Conservation (phyloP, 768 basidiomycete species). For the Erythrobasidium yunnanense region DNA sequence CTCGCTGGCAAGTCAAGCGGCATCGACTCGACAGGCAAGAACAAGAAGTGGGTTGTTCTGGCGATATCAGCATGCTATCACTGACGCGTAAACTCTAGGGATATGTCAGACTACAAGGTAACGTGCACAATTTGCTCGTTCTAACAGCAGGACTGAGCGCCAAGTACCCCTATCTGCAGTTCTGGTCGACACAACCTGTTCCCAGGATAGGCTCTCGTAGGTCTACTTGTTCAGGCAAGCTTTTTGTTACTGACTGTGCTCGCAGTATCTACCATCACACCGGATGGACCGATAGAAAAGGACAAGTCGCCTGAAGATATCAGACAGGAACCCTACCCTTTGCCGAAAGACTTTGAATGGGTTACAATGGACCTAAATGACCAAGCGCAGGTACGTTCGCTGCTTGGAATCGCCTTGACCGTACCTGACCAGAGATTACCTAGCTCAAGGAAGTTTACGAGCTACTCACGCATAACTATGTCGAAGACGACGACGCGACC, state of each 20-base stretch:
- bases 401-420: background rate
- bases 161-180: conserved; percentile 44
- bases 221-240: background rate
- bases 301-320: conserved; percentile 65
- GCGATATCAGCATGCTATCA: no score
- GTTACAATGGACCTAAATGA: conserved; percentile 65
- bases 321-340: conserved; percentile 71
- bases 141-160: conserved; percentile 14
- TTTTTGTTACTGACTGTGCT: conserved; percentile 14
- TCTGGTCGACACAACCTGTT: conserved; percentile 96
- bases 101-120: conserved; percentile 16
- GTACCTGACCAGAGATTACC: background rate
- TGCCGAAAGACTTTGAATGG: conserved; percentile 93
- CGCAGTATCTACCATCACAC: conserved; percentile 19
- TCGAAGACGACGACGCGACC: conserved; percentile 90
- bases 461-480: conserved; percentile 81
- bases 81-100: background rate
- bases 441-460: conserved; percentile 89
- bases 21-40: conserved; percentile 7
- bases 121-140: background rate
- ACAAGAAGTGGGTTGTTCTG: conserved; percentile 30
- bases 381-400: conserved; percentile 53
- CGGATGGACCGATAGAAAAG: conserved; percentile 79
- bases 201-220: conserved; percentile 59
- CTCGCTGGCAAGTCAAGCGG: conserved; percentile 12